Base-by-base conservation (phyloP, 352 stramenopile species). In the Globisporangium okanoganense region DNA sequence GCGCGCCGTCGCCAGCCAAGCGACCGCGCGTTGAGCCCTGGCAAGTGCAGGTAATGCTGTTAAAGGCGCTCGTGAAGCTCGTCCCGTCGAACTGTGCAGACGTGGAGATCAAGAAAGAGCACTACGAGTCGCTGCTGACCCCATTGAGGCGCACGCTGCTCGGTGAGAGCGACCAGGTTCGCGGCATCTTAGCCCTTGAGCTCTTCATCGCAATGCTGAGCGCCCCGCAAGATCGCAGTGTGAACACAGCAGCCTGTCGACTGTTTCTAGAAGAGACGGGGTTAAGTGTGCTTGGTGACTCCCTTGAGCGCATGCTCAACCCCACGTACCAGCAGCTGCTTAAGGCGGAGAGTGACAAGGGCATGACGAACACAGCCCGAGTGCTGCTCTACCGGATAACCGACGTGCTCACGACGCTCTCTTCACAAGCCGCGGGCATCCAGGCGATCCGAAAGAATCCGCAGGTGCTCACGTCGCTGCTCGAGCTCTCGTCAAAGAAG, bases 11-110 rank as follows among this genome's bases (percentile, higher is more conserved):
- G 12, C 54, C 58, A 31, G 35, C 54, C 10, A 61, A 59, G 16
- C 48, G 53, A 33, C n/a, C 56, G 9, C 27, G 58, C 9, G 52
- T 70, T 3, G 80, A 95, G 59, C 79, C 84, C 0, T 92, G 76
- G 78, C 77, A 92, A 45, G 62, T 91, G 16, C 86, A 95, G 68
- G 82, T 92, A 20, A 67, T 95, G 36, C 88, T 93, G 14, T 57
- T 94, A 1, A 90, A 87, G 52, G 83, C 86, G 9, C 68, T 95
- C 16, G 71, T 80, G 31, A 70, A 75, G 35, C 67, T 95, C 10
- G 58, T 94, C 25, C 79, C 79, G 25, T 75, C 72, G 3, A 68
- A 82, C 58, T 87, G 80, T 66, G 59, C 71, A 0, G 56, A 74
- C 18, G 64, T 93, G 7, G 71, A 82, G 55, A 79, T 95, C 27